A percentile compares a stretch with the other conserved stretches of the same genome.
Evolutionary conservation across 2,329 filamentous ascomycete species (phyloP).

Genomic region (Aureobasidium pullulans): DNA sequence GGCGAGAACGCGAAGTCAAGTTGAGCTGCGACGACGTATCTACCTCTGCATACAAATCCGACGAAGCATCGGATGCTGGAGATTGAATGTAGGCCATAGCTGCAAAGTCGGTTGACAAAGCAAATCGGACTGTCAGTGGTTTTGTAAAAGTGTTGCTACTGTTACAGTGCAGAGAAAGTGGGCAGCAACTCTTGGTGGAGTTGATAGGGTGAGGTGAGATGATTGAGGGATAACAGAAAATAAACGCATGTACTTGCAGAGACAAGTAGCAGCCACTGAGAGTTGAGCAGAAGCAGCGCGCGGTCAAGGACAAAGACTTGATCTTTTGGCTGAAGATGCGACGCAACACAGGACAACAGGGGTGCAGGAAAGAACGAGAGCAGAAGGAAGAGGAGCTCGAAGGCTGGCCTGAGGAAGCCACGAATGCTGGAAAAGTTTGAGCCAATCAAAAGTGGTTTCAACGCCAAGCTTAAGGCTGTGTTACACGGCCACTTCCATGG

Average conservation of each 20-base stretch:
- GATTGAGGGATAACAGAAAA: background rate
- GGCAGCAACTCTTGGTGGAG: slow-evolving; percentile 3
- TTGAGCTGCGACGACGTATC: background rate
- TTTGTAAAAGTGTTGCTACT: background rate
- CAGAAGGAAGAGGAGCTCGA: background rate
- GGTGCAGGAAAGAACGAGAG: background rate
- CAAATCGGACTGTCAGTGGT: background rate
- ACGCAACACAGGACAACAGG: background rate
- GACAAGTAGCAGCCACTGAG: slow-evolving; percentile 6
- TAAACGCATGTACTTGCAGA: background rate
- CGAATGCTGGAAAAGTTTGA: background rate
- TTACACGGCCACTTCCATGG: background rate
- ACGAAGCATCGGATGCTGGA: slow-evolving; percentile 11
- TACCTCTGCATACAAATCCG: slow-evolving; percentile 13
- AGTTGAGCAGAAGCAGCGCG: slow-evolving; percentile 2
- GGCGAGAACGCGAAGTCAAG: background rate
- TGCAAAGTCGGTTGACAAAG: background rate
- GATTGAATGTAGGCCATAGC: background rate
- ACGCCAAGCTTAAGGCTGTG: background rate
- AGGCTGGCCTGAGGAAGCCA: background rate
- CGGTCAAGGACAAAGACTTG: background rate
- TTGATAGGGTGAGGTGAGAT: background rate
- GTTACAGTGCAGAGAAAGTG: background rate
- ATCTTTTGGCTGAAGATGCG: background rate
- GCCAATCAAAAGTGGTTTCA: background rate